phyloP scores from a whole-genome alignment of 2,329 filamentous ascomycete species.

The Sarocladiaceae sp. region DNA sequence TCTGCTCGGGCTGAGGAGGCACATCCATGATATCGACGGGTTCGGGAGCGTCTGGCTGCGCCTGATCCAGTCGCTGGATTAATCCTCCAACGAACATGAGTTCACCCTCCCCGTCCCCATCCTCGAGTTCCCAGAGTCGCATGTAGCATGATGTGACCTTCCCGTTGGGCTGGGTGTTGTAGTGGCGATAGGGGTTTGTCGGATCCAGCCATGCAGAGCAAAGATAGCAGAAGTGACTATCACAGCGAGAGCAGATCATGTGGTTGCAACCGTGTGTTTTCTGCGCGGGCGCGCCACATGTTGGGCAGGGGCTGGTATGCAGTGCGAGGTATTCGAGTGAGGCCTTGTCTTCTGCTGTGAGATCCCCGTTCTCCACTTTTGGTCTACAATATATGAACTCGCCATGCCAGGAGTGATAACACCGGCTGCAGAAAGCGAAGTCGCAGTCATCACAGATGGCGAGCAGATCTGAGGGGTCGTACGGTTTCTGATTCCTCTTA shows the following conservation, averaged over 20 bases:
- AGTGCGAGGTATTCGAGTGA: constrained; percentile 77
- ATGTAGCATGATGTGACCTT: constrained; percentile 67
- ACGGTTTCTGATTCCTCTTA: constrained; percentile 23
- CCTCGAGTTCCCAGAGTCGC: constrained; percentile 85
- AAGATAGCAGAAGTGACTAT: constrained; percentile 92
- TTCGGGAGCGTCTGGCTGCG: constrained; percentile 12
- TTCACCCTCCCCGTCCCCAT: constrained; percentile 63
- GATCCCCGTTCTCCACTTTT: constrained; percentile 61
- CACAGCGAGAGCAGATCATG: constrained; percentile 89
- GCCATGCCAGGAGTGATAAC: constrained; percentile 83
- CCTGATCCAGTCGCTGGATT: constrained; percentile 12
- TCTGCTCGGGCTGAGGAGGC: not conserved
- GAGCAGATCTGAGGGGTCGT: constrained; percentile 58
- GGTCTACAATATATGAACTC: constrained; percentile 69
- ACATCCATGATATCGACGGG: not conserved
- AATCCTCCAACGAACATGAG: constrained; percentile 38
- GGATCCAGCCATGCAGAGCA: constrained; percentile 84
- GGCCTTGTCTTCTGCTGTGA: constrained; percentile 80
- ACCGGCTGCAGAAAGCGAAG: constrained; percentile 79
- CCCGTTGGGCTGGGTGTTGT: constrained; percentile 60
- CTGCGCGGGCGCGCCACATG: constrained; percentile 77
- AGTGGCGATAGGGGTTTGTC: constrained; percentile 82
- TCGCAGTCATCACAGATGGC: constrained; percentile 84
- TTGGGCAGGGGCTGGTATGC: constrained; percentile 85
- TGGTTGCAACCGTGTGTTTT: constrained; percentile 96